Percentiles rank a stretch among this genome's conserved stretches.
phyloP scores from a whole-genome alignment of 2,329 filamentous ascomycete species.

The Claviceps monticola region DNA sequence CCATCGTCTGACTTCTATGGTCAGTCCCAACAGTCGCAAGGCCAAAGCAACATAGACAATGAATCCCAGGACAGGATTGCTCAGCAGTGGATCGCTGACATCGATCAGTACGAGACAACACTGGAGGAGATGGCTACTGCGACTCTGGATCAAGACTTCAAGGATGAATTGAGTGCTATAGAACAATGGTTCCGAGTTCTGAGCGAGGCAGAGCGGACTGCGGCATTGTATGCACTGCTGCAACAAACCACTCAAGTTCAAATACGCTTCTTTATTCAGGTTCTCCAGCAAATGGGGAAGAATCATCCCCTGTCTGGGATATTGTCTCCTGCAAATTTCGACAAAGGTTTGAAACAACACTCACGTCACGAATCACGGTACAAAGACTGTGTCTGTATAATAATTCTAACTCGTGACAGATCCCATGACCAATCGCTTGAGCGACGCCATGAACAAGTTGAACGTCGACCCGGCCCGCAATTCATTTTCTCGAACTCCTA shows the following conservation, averaged over 20 bases:
- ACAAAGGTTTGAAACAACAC: conserved; percentile 56
- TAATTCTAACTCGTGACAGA: conserved; percentile 38
- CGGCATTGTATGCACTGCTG: conserved; percentile 83
- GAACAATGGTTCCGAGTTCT: conserved; percentile 99
- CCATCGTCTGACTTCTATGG: conserved; percentile 94
- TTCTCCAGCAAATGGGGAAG: conserved; percentile 97
- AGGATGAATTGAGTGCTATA: conserved; percentile 95
- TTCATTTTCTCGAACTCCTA: conserved; percentile 68
- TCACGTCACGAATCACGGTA: background rate
- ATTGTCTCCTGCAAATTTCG: conserved; percentile 86
- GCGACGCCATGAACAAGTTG: conserved; percentile 91
- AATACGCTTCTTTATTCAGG: conserved; percentile 97
- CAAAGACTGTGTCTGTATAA: conserved; percentile 6
- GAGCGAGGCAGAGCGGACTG: conserved; percentile 91
- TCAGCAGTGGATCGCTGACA: conserved; percentile 97
- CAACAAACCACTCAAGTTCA: conserved; percentile 99
- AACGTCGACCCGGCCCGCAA: conserved; percentile 78
- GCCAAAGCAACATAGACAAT: conserved; percentile 52
- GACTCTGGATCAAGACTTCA: conserved; percentile 98
- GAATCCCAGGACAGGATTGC: conserved; percentile 87
- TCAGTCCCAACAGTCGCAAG: conserved; percentile 53
- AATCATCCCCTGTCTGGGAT: conserved; percentile 95
- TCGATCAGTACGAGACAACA: conserved; percentile 98
- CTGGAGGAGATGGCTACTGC: conserved; percentile 97
- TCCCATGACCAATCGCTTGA: conserved; percentile 91